A percentile compares a stretch with the other conserved stretches of the same genome.
Evolutionary conservation across 148 eudicot genomes (phyloP).

Genomic region (Tetragonia tetragonoides): DNA sequence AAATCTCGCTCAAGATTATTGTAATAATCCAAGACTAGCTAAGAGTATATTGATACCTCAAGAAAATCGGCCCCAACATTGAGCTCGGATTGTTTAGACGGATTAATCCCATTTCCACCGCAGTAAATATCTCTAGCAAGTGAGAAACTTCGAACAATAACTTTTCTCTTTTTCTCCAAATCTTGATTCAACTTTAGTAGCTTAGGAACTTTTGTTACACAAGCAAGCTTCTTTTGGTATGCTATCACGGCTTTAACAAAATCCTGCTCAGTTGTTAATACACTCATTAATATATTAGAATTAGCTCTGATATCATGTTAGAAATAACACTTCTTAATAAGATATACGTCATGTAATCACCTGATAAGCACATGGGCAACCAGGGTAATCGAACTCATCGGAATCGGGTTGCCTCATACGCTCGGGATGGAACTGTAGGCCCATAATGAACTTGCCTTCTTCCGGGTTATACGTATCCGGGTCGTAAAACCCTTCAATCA

Average conservation of each 20-base stretch:
- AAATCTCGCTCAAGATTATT: too few species aligned
- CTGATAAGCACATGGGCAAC: conserved; percentile 80
- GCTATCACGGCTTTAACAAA: conserved; percentile 74
- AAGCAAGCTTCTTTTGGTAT: conserved; percentile 56
- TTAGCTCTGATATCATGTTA: neutral
- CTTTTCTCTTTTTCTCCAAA: conserved; percentile 57
- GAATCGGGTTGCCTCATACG: conserved; percentile 58
- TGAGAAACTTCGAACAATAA: conserved; percentile 57
- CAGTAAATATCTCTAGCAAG: conserved; percentile 58
- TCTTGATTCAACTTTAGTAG: conserved; percentile 45
- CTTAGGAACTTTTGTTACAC: conserved; percentile 35
- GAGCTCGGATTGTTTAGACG: conserved; percentile 45
- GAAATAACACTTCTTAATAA: too few species aligned
- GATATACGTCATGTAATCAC: conserved; percentile 20
- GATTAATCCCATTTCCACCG: conserved; percentile 26
- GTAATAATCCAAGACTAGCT: too few species aligned
- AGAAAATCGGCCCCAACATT: conserved; percentile 63
- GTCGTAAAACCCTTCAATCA: conserved; percentile 81
- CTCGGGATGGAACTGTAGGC: conserved; percentile 91
- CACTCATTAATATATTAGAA: neutral
- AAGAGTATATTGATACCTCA: conserved; percentile 46
- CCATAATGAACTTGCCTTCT: conserved; percentile 81
- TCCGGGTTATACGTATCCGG: conserved; percentile 70
- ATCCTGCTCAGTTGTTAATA: conserved; percentile 37
- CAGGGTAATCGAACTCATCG: conserved; percentile 70